These are phyloP conservation scores for Scleromitrula shiraiana DNA, from an alignment of 2,329 filamentous ascomycete genomes.

Conservation along the genomic window DNA sequence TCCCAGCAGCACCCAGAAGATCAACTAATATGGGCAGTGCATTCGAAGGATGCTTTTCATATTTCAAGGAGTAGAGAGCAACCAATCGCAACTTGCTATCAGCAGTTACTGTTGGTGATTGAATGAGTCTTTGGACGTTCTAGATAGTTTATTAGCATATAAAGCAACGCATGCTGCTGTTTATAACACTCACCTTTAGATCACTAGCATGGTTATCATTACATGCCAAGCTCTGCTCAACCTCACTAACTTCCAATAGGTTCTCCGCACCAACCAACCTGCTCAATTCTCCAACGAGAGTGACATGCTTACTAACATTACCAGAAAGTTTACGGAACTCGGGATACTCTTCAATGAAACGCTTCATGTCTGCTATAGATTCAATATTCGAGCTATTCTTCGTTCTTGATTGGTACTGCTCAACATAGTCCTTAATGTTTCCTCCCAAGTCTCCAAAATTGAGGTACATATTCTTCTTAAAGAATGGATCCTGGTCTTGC, in stretches of 20 bases:
- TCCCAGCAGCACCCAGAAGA: constrained; percentile 75
- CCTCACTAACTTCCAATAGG: constrained; percentile 89
- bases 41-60: constrained; percentile 79
- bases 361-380: constrained; percentile 97
- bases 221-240: constrained; percentile 94
- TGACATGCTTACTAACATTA: constrained; percentile 98
- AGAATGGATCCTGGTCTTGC: constrained; percentile 96
- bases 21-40: constrained; percentile 79
- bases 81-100: constrained; percentile 86
- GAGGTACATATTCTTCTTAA: constrained; percentile 98
- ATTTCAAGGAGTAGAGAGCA: constrained; percentile 89
- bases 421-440: constrained; percentile 97
- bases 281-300: constrained; percentile 87
- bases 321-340: constrained; percentile 95
- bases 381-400: constrained; percentile 94
- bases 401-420: constrained; percentile 97
- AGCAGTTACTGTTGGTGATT: constrained; percentile 65
- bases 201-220: constrained; percentile 91
- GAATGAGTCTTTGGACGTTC: constrained; percentile 80
- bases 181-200: constrained; percentile 57
- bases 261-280: constrained; percentile 78
- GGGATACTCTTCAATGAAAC: constrained; percentile 97
- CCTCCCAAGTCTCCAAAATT: constrained; percentile 94
- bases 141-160: constrained; percentile 31
- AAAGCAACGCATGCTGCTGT: background rate